A percentile compares a stretch with the other conserved stretches of the same genome.
phyloP scores from a whole-genome alignment of 2,329 filamentous ascomycete genomes.

The Biscogniauxia sp. region DNA sequence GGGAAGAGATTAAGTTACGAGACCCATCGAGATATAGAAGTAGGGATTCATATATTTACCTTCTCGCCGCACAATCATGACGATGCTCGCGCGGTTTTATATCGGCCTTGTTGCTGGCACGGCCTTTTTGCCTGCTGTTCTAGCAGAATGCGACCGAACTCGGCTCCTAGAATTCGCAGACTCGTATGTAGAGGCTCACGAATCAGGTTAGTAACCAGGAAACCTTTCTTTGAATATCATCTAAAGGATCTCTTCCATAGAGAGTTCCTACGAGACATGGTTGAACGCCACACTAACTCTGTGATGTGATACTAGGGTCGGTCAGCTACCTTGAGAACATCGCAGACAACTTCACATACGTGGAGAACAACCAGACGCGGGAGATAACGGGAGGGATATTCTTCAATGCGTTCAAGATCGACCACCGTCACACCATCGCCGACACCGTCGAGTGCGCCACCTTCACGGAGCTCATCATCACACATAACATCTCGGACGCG shows the following conservation, averaged over 20 bases:
- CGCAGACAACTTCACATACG: constrained; percentile 27
- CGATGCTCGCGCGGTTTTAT: constrained; percentile 7
- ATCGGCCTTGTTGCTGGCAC: constrained; percentile 4
- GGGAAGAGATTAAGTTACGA: background rate
- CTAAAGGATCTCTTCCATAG: background rate
- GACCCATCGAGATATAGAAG: background rate
- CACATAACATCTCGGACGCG: constrained; percentile 18
- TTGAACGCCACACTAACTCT: background rate
- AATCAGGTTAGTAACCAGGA: constrained; percentile 10
- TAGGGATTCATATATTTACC: background rate
- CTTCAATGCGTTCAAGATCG: constrained; percentile 24
- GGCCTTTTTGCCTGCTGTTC: constrained; percentile 1
- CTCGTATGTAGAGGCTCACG: constrained; percentile 17
- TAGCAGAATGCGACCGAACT: constrained; percentile 15
- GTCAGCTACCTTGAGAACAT: constrained; percentile 15
- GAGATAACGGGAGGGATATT: constrained; percentile 29
- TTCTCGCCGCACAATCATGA: background rate
- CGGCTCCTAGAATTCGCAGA: constrained; percentile 16
- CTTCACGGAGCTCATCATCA: constrained; percentile 29
- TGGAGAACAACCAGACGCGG: constrained; percentile 30
- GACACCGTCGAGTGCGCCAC: constrained; percentile 33
- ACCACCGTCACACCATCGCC: constrained; percentile 29
- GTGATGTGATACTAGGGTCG: constrained; percentile 9
- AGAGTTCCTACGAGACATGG: background rate
- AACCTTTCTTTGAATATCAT: background rate